phyloP scores from a whole-genome alignment of 2,329 filamentous ascomycete species.

The Dichotomopilus funicola region DNA sequence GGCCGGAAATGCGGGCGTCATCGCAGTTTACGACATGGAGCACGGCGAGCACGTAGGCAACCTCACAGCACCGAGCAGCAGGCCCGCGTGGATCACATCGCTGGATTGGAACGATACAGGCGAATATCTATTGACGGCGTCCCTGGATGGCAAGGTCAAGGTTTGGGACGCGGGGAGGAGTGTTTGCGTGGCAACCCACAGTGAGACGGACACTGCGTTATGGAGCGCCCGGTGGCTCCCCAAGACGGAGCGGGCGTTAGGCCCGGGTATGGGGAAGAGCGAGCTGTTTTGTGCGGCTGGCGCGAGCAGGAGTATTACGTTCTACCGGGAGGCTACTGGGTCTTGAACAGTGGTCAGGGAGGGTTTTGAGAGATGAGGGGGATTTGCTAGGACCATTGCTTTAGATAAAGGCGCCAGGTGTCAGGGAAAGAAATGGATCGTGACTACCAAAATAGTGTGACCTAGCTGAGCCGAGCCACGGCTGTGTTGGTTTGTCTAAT shows the following conservation, averaged over 20 bases:
- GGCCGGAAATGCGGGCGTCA: slow-evolving; percentile 80
- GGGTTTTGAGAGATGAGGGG: no score
- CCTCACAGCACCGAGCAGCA: slow-evolving; percentile 43
- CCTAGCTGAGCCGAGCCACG: no score
- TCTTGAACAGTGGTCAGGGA: background rate
- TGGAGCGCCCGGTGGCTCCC: slow-evolving; percentile 84
- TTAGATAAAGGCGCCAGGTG: no score
- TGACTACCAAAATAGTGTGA: no score
- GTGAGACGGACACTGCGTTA: slow-evolving; percentile 76
- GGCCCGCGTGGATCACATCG: slow-evolving; percentile 70
- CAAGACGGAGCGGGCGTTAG: slow-evolving; percentile 48
- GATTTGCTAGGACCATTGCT: no score
- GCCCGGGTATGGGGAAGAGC: slow-evolving; percentile 39
- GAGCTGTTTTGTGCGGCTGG: slow-evolving; percentile 75
- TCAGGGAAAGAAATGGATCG: no score
- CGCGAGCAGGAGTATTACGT: slow-evolving; percentile 66
- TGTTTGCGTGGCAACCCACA: slow-evolving; percentile 86
- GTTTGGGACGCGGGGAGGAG: slow-evolving; percentile 87
- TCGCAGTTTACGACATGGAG: slow-evolving; percentile 85
- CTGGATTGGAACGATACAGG: slow-evolving; percentile 92
- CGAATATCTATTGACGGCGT: slow-evolving; percentile 81
- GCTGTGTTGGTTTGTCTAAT: no score
- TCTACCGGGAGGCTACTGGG: slow-evolving; percentile 80
- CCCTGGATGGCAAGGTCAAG: slow-evolving; percentile 90
- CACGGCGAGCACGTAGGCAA: slow-evolving; percentile 91